Evolutionary conservation across 495 filamentous ascomycete genomes (phyloP).

Genomic region (Penicillium canescens): DNA sequence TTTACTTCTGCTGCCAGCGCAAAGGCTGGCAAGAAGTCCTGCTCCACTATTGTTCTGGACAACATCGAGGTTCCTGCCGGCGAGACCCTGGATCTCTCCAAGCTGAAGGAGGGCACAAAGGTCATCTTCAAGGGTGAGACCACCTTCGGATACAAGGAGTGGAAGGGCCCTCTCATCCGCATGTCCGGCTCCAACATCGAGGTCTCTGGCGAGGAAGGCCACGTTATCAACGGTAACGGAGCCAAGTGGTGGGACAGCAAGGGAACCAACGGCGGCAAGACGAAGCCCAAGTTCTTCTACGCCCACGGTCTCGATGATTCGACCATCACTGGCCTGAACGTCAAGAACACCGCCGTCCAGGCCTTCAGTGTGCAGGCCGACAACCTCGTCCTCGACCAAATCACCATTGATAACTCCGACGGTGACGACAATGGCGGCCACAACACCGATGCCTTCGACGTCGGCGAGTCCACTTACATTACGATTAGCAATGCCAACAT

Average conservation of each 20-base stretch:
- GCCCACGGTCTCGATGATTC: constrained; percentile 47
- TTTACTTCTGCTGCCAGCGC: constrained; percentile 47
- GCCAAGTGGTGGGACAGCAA: constrained; percentile 54
- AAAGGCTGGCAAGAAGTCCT: constrained; percentile 45
- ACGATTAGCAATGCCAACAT: constrained; percentile 56
- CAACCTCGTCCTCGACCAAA: constrained; percentile 47
- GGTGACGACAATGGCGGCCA: constrained; percentile 53
- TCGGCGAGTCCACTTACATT: constrained; percentile 50
- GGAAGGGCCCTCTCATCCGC: constrained; percentile 51
- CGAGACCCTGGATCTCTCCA: constrained; percentile 51
- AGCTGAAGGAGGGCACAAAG: constrained; percentile 43
- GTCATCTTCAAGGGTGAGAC: constrained; percentile 54
- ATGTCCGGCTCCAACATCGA: constrained; percentile 46
- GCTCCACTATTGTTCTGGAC: constrained; percentile 50
- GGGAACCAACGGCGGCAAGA: constrained; percentile 56
- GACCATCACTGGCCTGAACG: constrained; percentile 43
- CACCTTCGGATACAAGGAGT: constrained; percentile 55
- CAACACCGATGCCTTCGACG: constrained; percentile 70
- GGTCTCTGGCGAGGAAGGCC: constrained; percentile 38
- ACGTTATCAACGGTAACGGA: constrained; percentile 47
- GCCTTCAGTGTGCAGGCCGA: constrained; percentile 56
- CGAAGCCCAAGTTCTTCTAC: constrained; percentile 60
- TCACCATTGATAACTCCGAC: constrained; percentile 62
- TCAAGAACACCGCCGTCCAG: constrained; percentile 64
- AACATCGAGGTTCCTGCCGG: constrained; percentile 54